These are phyloP conservation scores for Solanum chiquidenum DNA, from an alignment of 257 asterid genomes.

Conservation along the genomic window DNA sequence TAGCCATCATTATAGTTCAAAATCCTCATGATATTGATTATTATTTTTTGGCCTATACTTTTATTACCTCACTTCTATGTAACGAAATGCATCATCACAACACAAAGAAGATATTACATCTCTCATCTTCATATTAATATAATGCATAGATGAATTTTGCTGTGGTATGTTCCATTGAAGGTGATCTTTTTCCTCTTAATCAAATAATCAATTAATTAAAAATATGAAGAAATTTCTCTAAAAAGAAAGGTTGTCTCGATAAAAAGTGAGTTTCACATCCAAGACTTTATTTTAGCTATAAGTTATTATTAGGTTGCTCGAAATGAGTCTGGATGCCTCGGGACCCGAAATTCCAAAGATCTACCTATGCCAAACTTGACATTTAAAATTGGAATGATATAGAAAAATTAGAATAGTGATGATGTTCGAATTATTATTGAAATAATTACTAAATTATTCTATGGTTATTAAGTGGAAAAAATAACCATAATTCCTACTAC, in stretches of 20 bases:
- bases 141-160: background rate
- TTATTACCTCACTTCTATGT: background rate
- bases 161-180: background rate
- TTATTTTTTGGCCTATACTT: background rate
- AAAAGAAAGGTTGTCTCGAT: background rate
- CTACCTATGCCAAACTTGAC: too few species aligned
- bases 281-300: too few species aligned
- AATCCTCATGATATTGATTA: background rate
- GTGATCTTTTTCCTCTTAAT: background rate
- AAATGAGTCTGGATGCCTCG: background rate
- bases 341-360: too few species aligned
- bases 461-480: background rate
- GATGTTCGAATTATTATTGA: background rate
- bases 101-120: background rate
- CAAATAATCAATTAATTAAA: background rate
- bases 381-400: too few species aligned
- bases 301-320: background rate
- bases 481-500: background rate
- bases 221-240: background rate
- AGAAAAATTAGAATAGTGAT: background rate
- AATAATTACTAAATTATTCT: background rate
- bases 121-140: background rate
- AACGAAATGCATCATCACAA: background rate
- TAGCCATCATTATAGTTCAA: background rate
- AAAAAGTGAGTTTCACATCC: too few species aligned